Conservation (phyloP, 345 rosid genomes). For the Erysimum cheiranthoides region DNA sequence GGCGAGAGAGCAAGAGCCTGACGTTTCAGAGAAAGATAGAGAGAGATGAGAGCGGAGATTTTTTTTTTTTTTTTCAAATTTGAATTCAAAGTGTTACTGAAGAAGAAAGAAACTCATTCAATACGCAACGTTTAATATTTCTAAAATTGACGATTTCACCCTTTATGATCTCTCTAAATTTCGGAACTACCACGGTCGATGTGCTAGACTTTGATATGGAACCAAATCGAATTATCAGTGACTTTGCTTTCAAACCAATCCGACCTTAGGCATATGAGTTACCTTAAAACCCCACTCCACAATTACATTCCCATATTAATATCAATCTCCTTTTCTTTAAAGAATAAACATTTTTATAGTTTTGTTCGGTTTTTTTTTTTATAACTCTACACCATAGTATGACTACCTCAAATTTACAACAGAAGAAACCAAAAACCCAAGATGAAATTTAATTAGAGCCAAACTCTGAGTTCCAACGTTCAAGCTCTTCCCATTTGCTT, state of each 20-base stretch:
- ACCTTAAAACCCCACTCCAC: not conserved
- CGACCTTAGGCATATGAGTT: not conserved
- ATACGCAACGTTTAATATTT: constrained; percentile 30
- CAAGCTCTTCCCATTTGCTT: constrained; percentile 95
- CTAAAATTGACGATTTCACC: not conserved
- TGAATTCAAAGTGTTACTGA: constrained; percentile 1
- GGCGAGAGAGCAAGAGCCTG: constrained; percentile 9
- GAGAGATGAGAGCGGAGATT: constrained; percentile 15
- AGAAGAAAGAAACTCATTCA: not conserved
- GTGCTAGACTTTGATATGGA: no score
- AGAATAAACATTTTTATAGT: not conserved
- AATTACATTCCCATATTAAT: not conserved
- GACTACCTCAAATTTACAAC: constrained; percentile 28
- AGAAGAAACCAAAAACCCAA: constrained; percentile 1
- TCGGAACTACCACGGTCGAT: not conserved
- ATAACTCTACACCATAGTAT: constrained; percentile 9
- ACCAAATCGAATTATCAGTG: no score
- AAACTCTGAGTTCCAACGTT: constrained; percentile 85
- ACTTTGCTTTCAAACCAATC: not conserved
- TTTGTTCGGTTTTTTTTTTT: not conserved
- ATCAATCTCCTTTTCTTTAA: constrained; percentile 1
- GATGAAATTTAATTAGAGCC: constrained; percentile 63
- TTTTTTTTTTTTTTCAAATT: not conserved
- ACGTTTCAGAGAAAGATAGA: not conserved
- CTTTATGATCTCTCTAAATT: not conserved